phyloP scores from a whole-genome alignment of 805 yeast genomes.

The Starmerella lactis-condensi region DNA sequence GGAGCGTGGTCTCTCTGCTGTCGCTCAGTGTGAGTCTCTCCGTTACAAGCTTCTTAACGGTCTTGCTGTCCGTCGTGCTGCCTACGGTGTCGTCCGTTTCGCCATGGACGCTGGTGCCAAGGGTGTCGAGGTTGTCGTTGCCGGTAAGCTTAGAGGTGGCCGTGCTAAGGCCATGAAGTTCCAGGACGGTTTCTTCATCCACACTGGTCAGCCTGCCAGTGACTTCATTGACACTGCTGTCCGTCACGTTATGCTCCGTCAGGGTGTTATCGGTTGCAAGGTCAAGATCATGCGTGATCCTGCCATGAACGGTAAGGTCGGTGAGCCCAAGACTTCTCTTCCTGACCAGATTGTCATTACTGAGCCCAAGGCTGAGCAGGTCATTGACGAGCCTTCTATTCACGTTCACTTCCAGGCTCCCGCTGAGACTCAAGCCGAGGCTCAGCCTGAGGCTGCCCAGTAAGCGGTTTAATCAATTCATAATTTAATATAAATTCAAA shows the following conservation, averaged over 20 bases:
- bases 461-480: too few relatives aligned
- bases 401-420: conserved; percentile 36
- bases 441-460: conserved; percentile 4
- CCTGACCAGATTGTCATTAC: conserved; percentile 87
- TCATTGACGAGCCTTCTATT: conserved; percentile 48
- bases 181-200: conserved; percentile 99
- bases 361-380: conserved; percentile 81
- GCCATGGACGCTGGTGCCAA: conserved; percentile 99
- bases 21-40: conserved; percentile 98
- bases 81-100: conserved; percentile 99
- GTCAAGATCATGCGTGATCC: conserved; percentile 99
- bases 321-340: conserved; percentile 36
- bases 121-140: conserved; percentile 99
- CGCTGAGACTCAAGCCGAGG: conserved; percentile 9
- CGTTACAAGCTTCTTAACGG: conserved; percentile 96
- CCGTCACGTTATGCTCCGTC: conserved; percentile 99
- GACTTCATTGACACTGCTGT: conserved; percentile 98
- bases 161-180: conserved; percentile 99
- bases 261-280: conserved; percentile 99
- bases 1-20: conserved; percentile 98
- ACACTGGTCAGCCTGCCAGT: conserved; percentile 99
- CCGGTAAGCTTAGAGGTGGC: conserved; percentile 99
- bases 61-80: conserved; percentile 99
- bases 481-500: too few relatives aligned
- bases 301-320: conserved; percentile 27